phyloP scores from a whole-genome alignment of 2,329 filamentous ascomycete genomes.

The Penicillium fuscoglaucum region DNA sequence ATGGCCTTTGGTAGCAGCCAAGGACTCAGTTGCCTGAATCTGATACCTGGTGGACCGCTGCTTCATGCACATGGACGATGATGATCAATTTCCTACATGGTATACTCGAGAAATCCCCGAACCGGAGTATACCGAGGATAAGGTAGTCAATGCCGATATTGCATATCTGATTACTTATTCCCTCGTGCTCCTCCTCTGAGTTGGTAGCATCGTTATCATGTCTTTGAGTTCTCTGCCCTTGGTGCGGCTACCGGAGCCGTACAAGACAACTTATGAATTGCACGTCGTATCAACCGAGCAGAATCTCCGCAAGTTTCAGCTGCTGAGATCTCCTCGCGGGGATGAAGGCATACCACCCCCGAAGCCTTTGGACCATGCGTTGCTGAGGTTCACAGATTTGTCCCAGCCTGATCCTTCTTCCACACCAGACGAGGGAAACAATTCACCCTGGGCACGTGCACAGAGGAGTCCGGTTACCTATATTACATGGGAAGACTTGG shows the following conservation, averaged over 20 bases:
- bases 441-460: conserved; percentile 42
- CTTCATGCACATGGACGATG: background rate
- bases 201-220: background rate
- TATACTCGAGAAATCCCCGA: background rate
- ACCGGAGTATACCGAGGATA: background rate
- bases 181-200: background rate
- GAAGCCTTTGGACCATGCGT: conserved; percentile 31
- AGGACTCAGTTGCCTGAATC: background rate
- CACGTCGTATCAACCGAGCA: conserved; percentile 19
- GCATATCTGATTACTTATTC: conserved; percentile 4
- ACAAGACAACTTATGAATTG: conserved; percentile 20
- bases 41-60: background rate
- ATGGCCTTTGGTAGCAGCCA: conserved; percentile 1
- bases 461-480: conserved; percentile 33
- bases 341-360: conserved; percentile 20
- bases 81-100: background rate
- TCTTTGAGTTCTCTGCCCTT: conserved; percentile 3
- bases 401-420: conserved; percentile 20
- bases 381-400: conserved; percentile 34
- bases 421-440: conserved; percentile 33
- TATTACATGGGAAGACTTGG: conserved; percentile 35
- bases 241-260: conserved; percentile 23
- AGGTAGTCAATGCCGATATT: background rate
- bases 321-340: conserved; percentile 22
- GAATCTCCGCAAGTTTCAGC: conserved; percentile 17